Evolutionary conservation across 148 eudicot genomes (phyloP).

Genomic region (Camellia lanceoleosa): DNA sequence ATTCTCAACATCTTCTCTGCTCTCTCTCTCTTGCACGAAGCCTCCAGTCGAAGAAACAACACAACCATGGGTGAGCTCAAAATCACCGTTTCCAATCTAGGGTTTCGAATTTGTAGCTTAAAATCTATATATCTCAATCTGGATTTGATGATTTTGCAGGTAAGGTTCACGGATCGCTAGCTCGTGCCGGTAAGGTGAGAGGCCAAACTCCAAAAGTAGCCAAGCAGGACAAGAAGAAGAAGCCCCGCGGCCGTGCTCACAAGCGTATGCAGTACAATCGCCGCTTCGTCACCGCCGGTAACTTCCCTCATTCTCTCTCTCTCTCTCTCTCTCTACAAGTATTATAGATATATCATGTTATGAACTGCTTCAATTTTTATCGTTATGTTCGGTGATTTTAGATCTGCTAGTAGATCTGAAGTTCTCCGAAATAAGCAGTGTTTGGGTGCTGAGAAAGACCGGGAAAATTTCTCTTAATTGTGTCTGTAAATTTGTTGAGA

Average conservation of each 20-base stretch:
- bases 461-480: not conserved
- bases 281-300: slow-evolving; percentile 93
- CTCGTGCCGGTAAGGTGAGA: slow-evolving; percentile 95
- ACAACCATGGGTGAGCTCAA: slow-evolving; percentile 11
- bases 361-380: not conserved
- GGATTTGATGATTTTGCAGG: slow-evolving; percentile 32
- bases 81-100: not conserved
- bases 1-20: not conserved
- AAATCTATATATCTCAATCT: not conserved
- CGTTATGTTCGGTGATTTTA: not conserved
- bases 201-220: slow-evolving; percentile 93
- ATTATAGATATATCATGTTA: not conserved
- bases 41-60: not conserved
- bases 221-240: slow-evolving; percentile 92
- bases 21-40: not conserved
- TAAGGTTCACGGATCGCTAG: slow-evolving; percentile 93
- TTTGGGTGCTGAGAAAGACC: not conserved
- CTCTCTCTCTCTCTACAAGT: not conserved
- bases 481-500: not conserved
- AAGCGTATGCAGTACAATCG: slow-evolving; percentile 88
- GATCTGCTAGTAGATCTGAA: not conserved
- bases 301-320: not conserved
- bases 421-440: not conserved
- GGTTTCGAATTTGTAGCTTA: not conserved
- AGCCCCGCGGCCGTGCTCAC: slow-evolving; percentile 95